Evolutionary conservation across 192 early-diverging fungal species (phyloP).

Genomic region (Pecoramyces ruminantium): DNA sequence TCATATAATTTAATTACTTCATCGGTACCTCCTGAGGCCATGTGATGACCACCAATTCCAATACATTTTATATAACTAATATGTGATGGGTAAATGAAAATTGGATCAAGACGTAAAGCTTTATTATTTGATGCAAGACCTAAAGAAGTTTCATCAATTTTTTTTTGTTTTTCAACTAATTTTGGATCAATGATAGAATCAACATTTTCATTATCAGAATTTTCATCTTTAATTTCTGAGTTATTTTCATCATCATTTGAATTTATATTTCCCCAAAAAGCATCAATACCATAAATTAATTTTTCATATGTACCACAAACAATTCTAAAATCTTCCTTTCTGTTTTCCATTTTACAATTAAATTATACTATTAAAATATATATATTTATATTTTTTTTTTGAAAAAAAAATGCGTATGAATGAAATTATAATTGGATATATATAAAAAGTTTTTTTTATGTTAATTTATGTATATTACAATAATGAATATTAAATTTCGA

Average conservation of each 20-base stretch:
- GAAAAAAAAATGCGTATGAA: no score
- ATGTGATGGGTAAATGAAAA: conserved; percentile 93
- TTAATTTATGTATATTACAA: no score
- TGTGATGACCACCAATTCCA: background rate
- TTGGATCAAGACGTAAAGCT: conserved; percentile 28
- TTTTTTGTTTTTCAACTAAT: background rate
- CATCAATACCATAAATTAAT: conserved; percentile 81
- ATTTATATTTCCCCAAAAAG: background rate
- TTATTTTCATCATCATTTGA: background rate
- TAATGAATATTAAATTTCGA: no score
- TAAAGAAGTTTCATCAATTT: background rate
- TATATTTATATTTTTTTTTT: no score
- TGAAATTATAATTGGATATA: no score
- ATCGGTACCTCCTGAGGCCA: background rate
- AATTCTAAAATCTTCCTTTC: conserved; percentile 35
- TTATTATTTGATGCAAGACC: background rate
- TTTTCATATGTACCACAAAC: conserved; percentile 88
- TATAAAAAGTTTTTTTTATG: no score
- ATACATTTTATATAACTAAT: conserved; percentile 77
- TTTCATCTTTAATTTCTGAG: no score
- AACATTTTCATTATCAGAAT: no score
- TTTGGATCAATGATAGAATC: background rate
- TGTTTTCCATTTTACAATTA: background rate
- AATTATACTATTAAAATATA: no score
- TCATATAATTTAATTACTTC: conserved; percentile 48